Evolutionary conservation across 2,329 filamentous ascomycete genomes (phyloP), one percentile per base, ranked within the genome.

Genomic region (Zalaria obscura): DNA sequence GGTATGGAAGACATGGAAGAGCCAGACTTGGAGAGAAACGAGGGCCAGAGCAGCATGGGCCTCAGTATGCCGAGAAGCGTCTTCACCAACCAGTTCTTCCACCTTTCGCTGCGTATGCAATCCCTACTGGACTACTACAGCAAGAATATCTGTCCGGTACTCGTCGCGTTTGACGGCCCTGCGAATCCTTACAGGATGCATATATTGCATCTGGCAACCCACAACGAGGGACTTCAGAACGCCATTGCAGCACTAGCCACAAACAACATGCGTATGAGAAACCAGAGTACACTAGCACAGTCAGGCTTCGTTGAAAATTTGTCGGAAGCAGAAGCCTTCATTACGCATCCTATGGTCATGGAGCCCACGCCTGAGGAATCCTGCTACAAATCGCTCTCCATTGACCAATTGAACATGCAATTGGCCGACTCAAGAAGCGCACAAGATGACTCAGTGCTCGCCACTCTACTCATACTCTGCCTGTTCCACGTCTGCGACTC

Each of bases 51-150:
- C 25, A 32, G 38, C 25, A 31, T 48, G 39, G 42, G 36, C 31
- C 35, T 58, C 6, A 41, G 49, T 4, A 42, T 61, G 2, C 45
- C 55, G 8, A 52, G 58, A n/a, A 34, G 52, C 3, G 51, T 55
- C 29, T 60, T 56, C 45, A 50, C 50, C 42, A 53, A 46, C 29
- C 54, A 56, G 4, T 60, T 72, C 70, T 55, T 64, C 75, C 66
- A 69, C 51, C 65, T 84, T 52, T 78, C 84, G 46, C 76, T 80
- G 44, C 82, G 86, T 55, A 81, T 93, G 67, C 80, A 83, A 49
- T 93, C 83, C 62, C 80, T 94, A 56, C 81, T 95, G 67, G 83
- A 93, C 57, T 94, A 94, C 62, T 95, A 93, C 62, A 81, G 88
- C 56, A 87, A 86, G 60, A 83, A 85, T 55, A 88, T 96, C 65